phyloP scores from a whole-genome alignment of 306 rosid genomes.

The Trifolium subterraneum region DNA sequence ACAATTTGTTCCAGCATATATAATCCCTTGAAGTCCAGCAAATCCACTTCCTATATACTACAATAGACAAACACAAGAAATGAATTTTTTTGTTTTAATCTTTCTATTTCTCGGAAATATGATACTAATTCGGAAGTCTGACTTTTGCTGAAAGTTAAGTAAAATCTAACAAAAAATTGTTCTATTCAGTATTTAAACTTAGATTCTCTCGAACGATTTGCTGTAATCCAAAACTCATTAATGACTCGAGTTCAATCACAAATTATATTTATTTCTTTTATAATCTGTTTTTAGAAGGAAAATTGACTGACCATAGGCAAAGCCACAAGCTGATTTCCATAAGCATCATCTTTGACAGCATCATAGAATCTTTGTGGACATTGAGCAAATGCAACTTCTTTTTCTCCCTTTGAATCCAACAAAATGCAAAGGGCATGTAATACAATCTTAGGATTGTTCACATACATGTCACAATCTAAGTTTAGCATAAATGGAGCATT shows the following conservation, averaged over 20 bases:
- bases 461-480: slow-evolving; percentile 83
- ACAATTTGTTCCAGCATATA: slow-evolving; percentile 62
- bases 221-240: no score
- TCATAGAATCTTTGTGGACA: slow-evolving; percentile 58
- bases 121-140: no score
- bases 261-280: no score
- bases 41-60: slow-evolving; percentile 51
- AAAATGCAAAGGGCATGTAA: slow-evolving; percentile 68
- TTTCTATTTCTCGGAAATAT: no score
- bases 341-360: slow-evolving; percentile 67
- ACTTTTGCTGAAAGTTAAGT: no score
- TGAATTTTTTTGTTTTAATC: background rate
- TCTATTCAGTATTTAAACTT: no score
- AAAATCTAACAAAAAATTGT: no score
- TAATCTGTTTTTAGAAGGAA: background rate
- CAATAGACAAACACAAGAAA: slow-evolving; percentile 1
- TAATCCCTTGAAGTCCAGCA: slow-evolving; percentile 62
- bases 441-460: slow-evolving; percentile 55
- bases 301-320: slow-evolving; percentile 39
- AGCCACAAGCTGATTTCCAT: slow-evolving; percentile 63
- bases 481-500: slow-evolving; percentile 75
- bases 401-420: slow-evolving; percentile 45
- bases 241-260: no score
- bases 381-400: slow-evolving; percentile 73
- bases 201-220: no score